These are phyloP conservation scores for Naematelia aurantialba DNA, from an alignment of 768 basidiomycete genomes.

Conservation along the genomic window DNA sequence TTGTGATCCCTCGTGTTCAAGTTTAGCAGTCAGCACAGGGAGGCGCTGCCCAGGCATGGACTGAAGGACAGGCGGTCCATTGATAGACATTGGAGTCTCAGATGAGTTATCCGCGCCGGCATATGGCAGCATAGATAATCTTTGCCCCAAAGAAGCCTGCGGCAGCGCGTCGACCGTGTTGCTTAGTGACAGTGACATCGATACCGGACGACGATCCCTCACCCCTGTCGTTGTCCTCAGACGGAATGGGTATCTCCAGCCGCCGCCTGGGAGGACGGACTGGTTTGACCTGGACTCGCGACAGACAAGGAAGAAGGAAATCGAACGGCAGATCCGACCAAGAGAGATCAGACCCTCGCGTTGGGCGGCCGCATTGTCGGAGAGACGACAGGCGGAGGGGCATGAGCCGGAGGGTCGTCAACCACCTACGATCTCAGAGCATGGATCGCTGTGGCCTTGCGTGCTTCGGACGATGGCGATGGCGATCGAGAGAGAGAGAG, in stretches of 20 bases:
- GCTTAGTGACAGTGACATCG: neutral
- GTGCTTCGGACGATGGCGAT: neutral
- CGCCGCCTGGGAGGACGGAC: neutral
- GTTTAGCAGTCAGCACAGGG: too few species aligned
- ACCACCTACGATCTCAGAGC: neutral
- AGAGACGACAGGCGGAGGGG: neutral
- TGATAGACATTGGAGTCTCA: too few species aligned
- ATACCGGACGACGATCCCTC: neutral
- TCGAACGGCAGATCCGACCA: neutral
- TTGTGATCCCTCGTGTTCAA: neutral
- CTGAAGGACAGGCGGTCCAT: too few species aligned
- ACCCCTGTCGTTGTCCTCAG: neutral
- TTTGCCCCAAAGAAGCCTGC: too few species aligned
- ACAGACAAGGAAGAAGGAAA: neutral
- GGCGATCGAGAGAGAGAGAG: too few species aligned
- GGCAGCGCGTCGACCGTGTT: too few species aligned
- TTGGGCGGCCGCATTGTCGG: neutral
- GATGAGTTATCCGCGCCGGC: too few species aligned
- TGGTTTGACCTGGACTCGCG: neutral
- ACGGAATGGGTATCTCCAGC: neutral
- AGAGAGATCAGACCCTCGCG: neutral
- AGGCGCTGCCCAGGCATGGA: too few species aligned
- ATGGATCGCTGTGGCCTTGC: neutral
- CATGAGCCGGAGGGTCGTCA: neutral
- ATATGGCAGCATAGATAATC: too few species aligned